These are phyloP conservation scores for Cystobasidiaceae sp. DNA, from an alignment of 1,284 basidiomycete species.

Conservation along the genomic window DNA sequence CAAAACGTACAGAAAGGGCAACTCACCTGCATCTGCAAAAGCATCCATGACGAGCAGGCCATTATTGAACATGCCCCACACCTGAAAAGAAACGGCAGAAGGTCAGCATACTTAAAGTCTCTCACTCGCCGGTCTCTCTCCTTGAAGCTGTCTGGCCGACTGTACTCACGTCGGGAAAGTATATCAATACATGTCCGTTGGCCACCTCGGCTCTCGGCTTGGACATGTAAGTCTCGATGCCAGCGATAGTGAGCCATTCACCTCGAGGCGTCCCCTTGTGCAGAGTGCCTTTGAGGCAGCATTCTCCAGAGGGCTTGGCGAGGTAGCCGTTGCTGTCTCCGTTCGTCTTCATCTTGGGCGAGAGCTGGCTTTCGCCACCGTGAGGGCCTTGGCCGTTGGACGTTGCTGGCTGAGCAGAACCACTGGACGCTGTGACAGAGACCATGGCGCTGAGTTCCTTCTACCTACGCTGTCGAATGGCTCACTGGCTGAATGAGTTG, in stretches of 20 bases:
- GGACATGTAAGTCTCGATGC: neutral
- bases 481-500: too few relatives aligned
- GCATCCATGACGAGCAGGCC: neutral
- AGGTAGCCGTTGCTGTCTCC: neutral
- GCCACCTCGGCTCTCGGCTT: neutral
- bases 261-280: neutral
- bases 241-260: neutral
- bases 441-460: too few relatives aligned
- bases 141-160: too few relatives aligned
- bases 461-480: too few relatives aligned
- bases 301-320: neutral
- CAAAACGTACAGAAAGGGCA: too few relatives aligned
- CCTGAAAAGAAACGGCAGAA: neutral
- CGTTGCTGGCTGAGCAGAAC: too few relatives aligned
- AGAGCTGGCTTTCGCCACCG: too few relatives aligned
- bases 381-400: too few relatives aligned
- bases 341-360: too few relatives aligned
- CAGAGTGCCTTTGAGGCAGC: neutral
- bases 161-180: slow-evolving; percentile 4
- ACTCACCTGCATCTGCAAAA: neutral
- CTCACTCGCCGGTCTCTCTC: neutral
- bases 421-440: too few relatives aligned
- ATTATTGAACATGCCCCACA: slow-evolving; percentile 10
- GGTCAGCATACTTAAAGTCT: neutral
- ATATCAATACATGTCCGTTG: neutral